These are phyloP conservation scores for Ramularia endophylla DNA, from an alignment of 2,329 filamentous ascomycete species.

Conservation along the genomic window DNA sequence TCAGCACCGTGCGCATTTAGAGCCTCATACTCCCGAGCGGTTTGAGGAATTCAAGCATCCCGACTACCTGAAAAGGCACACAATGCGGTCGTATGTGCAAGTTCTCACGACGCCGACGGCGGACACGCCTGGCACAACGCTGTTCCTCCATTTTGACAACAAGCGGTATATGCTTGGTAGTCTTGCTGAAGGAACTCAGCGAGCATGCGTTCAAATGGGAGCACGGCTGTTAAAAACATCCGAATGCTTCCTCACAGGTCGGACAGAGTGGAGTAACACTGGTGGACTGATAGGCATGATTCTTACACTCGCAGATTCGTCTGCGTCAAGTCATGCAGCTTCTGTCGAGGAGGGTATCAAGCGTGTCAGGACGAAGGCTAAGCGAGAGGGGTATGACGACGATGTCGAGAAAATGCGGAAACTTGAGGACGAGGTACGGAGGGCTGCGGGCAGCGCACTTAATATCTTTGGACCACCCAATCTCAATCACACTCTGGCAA, in stretches of 20 bases:
- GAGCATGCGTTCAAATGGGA: slow-evolving; percentile 64
- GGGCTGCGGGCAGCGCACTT: slow-evolving; percentile 38
- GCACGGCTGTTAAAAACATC: slow-evolving; percentile 59
- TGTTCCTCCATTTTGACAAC: slow-evolving; percentile 74
- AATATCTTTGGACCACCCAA: slow-evolving; percentile 78
- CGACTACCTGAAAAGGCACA: slow-evolving; percentile 3
- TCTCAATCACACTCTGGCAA: slow-evolving; percentile 72
- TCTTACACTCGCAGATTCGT: slow-evolving; percentile 71
- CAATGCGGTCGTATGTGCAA: slow-evolving; percentile 70
- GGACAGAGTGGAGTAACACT: slow-evolving; percentile 65
- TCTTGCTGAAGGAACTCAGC: slow-evolving; percentile 76
- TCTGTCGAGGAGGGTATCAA: slow-evolving; percentile 38
- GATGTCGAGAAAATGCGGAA: slow-evolving; percentile 22
- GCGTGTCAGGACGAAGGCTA: slow-evolving; percentile 27
- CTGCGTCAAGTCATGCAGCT: slow-evolving; percentile 42
- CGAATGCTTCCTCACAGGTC: slow-evolving; percentile 78
- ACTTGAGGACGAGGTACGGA: slow-evolving; percentile 26
- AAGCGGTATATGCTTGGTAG: slow-evolving; percentile 82
- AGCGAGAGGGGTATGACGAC: slow-evolving; percentile 23
- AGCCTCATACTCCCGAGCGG: slow-evolving; percentile 4
- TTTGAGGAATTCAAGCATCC: slow-evolving; percentile 1
- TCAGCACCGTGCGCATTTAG: slow-evolving; percentile 5
- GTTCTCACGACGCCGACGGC: slow-evolving; percentile 76
- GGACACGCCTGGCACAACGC: slow-evolving; percentile 74
- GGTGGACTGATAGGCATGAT: slow-evolving; percentile 83